A percentile compares a stretch with the other conserved stretches of the same genome.
phyloP scores from a whole-genome alignment of 1,284 basidiomycete species.

The Paramarasmius palmivorus region DNA sequence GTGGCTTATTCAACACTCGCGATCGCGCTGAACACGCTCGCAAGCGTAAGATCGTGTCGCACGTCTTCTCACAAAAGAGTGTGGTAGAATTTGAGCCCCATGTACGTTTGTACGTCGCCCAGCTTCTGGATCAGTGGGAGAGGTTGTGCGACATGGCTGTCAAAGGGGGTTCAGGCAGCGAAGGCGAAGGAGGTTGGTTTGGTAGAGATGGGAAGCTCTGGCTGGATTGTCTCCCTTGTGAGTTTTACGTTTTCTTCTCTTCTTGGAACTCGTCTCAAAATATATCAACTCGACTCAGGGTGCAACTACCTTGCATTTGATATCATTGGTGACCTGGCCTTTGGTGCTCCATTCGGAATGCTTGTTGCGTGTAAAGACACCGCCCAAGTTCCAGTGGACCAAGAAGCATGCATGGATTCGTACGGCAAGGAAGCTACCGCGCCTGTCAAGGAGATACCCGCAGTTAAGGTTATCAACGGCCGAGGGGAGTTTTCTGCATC shows the following conservation, averaged over 20 bases:
- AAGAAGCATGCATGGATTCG: constrained; percentile 50
- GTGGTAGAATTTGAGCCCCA: constrained; percentile 83
- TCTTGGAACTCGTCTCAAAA: not conserved
- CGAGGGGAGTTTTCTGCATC: constrained; percentile 88
- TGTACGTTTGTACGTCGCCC: constrained; percentile 60
- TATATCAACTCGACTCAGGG: constrained; percentile 26
- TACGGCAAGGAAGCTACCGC: constrained; percentile 44
- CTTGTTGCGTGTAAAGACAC: constrained; percentile 73
- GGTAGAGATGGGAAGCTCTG: constrained; percentile 64
- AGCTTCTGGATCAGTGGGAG: constrained; percentile 80
- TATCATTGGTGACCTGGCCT: constrained; percentile 84
- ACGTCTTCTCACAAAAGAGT: constrained; percentile 86
- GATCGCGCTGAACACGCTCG: constrained; percentile 83
- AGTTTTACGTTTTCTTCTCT: constrained; percentile 20
- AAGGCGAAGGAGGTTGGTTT: constrained; percentile 66
- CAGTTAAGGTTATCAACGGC: constrained; percentile 85
- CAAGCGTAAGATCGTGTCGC: constrained; percentile 87
- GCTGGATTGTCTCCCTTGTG: constrained; percentile 75
- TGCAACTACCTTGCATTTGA: constrained; percentile 81
- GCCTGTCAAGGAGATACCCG: constrained; percentile 63
- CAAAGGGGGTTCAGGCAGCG: constrained; percentile 55
- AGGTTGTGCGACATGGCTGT: constrained; percentile 59
- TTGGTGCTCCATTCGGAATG: constrained; percentile 91
- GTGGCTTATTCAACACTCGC: constrained; percentile 86
- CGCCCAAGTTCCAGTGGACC: constrained; percentile 55